Conservation (phyloP, 2,329 filamentous ascomycete genomes). For the Neofusicoccum ribis region DNA sequence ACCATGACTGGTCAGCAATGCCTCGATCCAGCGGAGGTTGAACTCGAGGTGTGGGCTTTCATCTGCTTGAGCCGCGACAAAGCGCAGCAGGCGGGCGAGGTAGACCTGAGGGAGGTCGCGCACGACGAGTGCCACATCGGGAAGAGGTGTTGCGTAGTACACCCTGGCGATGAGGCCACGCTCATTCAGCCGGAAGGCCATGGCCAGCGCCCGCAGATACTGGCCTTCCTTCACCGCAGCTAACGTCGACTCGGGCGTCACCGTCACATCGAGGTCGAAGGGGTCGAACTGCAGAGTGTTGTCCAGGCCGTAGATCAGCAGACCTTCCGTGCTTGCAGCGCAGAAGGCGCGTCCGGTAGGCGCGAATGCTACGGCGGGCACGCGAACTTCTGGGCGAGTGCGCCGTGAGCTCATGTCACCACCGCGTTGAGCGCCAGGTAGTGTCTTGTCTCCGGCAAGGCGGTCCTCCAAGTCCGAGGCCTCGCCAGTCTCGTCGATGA, state of each 20-base stretch:
- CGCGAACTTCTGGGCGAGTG: slow-evolving; percentile 77
- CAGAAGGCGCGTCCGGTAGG: slow-evolving; percentile 90
- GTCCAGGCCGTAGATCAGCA: slow-evolving; percentile 92
- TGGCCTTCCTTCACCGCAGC: slow-evolving; percentile 75
- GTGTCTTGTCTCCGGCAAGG: slow-evolving; percentile 61
- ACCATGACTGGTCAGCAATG: slow-evolving; percentile 77
- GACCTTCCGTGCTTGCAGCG: slow-evolving; percentile 89
- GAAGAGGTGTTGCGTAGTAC: slow-evolving; percentile 77
- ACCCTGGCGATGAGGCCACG: slow-evolving; percentile 77
- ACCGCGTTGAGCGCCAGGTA: slow-evolving; percentile 85
- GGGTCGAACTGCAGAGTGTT: slow-evolving; percentile 85
- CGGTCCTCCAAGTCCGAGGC: slow-evolving; percentile 86
- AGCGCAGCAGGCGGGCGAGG: slow-evolving; percentile 78
- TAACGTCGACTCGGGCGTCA: slow-evolving; percentile 73
- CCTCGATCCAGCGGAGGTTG: slow-evolving; percentile 89
- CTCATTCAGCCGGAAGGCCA: slow-evolving; percentile 96
- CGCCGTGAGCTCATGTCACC: slow-evolving; percentile 81
- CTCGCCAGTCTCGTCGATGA: slow-evolving; percentile 87
- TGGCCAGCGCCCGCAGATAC: slow-evolving; percentile 88
- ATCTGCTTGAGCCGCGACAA: slow-evolving; percentile 84
- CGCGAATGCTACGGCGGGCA: slow-evolving; percentile 81
- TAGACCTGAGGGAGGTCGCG: slow-evolving; percentile 81
- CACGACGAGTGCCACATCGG: slow-evolving; percentile 75
- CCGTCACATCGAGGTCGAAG: slow-evolving; percentile 90
- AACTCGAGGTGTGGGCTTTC: slow-evolving; percentile 93